Percentiles rank a stretch among this genome's conserved stretches.
These are phyloP conservation scores for Salvia splendens DNA, from an alignment of 257 asterid genomes.

Conservation along the genomic window DNA sequence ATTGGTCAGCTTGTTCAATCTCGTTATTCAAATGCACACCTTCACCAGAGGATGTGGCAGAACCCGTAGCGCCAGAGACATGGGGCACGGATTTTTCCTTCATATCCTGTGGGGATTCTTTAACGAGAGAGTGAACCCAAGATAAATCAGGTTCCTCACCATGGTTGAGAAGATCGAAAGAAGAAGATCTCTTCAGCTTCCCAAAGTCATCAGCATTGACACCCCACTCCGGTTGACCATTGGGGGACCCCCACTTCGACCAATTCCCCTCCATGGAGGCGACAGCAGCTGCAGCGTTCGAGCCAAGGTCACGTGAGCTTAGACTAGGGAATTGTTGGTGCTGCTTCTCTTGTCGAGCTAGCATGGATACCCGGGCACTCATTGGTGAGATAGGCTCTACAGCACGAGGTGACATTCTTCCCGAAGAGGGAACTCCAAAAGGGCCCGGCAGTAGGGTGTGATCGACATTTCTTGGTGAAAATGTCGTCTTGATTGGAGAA, in stretches of 20 bases:
- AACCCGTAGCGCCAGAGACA: conserved; percentile 34
- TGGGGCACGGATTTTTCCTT: conserved; percentile 44
- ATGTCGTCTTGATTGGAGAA: conserved; percentile 65
- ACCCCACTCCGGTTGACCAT: conserved; percentile 63
- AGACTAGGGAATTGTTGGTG: conserved; percentile 67
- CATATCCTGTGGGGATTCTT: conserved; percentile 68
- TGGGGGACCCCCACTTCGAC: conserved; percentile 68
- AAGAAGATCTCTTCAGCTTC: conserved; percentile 57
- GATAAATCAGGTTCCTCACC: conserved; percentile 85
- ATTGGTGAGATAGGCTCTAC: conserved; percentile 76
- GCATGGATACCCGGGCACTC: conserved; percentile 65
- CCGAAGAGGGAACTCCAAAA: conserved; percentile 56
- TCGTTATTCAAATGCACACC: conserved; percentile 36
- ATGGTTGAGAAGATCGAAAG: conserved; percentile 58
- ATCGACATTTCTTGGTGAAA: conserved; percentile 59
- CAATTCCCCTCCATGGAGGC: conserved; percentile 53
- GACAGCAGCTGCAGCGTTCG: conserved; percentile 47
- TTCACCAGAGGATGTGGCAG: conserved; percentile 40
- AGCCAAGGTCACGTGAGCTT: conserved; percentile 74
- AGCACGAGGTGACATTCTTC: conserved; percentile 71
- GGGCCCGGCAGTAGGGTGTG: conserved; percentile 57
- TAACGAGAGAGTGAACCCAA: conserved; percentile 88
- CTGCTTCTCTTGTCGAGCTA: conserved; percentile 60
- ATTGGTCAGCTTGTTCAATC: conserved; percentile 53
- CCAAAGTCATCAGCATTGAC: conserved; percentile 43